phyloP scores from a whole-genome alignment of 1,284 basidiomycete genomes.

The Termitomyces sp. region DNA sequence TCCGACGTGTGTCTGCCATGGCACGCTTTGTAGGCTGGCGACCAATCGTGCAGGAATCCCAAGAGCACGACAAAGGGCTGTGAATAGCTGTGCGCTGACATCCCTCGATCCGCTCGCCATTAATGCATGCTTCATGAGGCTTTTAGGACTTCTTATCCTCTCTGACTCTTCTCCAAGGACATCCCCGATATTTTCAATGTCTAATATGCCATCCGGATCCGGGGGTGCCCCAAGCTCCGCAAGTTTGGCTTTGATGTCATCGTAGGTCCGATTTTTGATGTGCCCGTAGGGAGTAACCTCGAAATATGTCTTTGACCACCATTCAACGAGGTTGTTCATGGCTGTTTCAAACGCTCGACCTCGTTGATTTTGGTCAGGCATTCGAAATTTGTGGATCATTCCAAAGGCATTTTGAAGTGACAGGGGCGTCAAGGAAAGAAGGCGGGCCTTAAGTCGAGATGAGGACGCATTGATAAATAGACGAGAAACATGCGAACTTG shows the following conservation, averaged over 20 bases:
- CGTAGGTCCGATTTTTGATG: conserved; percentile 70
- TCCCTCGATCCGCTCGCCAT: conserved; percentile 82
- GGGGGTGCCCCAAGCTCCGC: conserved; percentile 27
- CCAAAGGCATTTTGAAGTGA: conserved; percentile 74
- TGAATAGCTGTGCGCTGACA: conserved; percentile 88
- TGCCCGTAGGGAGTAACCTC: conserved; percentile 60
- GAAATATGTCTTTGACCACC: conserved; percentile 81
- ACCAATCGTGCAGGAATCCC: conserved; percentile 87
- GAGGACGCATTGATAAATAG: neutral
- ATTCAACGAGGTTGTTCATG: conserved; percentile 66
- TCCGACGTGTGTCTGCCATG: conserved; percentile 68
- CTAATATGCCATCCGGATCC: conserved; percentile 23
- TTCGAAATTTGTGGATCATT: conserved; percentile 75
- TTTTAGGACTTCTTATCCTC: conserved; percentile 70
- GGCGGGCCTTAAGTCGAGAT: conserved; percentile 58
- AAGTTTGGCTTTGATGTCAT: conserved; percentile 54
- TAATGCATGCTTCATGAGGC: conserved; percentile 85
- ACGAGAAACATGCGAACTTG: conserved; percentile 49
- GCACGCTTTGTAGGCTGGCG: conserved; percentile 86
- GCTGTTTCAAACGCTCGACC: conserved; percentile 84
- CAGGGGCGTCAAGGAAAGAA: conserved; percentile 82
- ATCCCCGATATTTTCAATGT: conserved; percentile 40
- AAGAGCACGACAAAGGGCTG: conserved; percentile 81
- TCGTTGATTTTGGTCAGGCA: conserved; percentile 75
- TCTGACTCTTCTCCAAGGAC: conserved; percentile 58